These are phyloP conservation scores for Salix arbutifolia DNA, from an alignment of 345 rosid genomes.

Conservation along the genomic window DNA sequence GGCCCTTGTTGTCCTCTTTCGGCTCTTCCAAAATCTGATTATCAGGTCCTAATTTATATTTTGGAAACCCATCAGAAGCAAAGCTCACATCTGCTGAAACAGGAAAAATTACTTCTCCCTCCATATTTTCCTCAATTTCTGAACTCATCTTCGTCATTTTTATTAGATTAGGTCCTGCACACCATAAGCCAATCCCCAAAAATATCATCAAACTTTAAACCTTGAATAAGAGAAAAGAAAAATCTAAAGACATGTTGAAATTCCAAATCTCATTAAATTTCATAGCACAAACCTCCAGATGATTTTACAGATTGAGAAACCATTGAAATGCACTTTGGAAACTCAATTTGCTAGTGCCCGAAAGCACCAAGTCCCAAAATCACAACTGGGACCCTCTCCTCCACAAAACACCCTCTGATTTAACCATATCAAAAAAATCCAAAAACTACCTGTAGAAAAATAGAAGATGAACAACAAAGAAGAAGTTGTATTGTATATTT, in stretches of 20 bases:
- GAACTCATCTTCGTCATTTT: conserved; percentile 79
- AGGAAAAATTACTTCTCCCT: conserved; percentile 38
- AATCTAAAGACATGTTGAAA: background rate
- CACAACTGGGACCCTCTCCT: too few relatives aligned
- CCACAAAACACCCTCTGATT: too few relatives aligned
- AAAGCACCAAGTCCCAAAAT: too few relatives aligned
- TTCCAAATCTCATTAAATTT: background rate
- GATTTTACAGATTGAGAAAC: background rate
- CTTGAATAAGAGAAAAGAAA: background rate
- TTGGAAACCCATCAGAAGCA: conserved; percentile 68
- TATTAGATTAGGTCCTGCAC: conserved; percentile 5
- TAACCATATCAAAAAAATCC: too few relatives aligned
- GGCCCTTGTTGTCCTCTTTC: conserved; percentile 55
- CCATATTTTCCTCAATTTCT: conserved; percentile 42
- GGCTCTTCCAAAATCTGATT: conserved; percentile 87
- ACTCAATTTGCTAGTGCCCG: too few relatives aligned
- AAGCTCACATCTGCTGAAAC: conserved; percentile 97
- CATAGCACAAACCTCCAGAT: background rate
- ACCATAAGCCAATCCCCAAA: background rate
- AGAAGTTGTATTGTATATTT: too few relatives aligned
- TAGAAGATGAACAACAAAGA: too few relatives aligned
- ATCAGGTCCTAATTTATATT: conserved; percentile 84
- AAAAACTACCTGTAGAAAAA: too few relatives aligned
- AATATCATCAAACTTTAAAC: background rate
- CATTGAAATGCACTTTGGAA: too few relatives aligned